Evolutionary conservation across 2,329 filamentous ascomycete genomes (phyloP).

Genomic region (Exutisphaerella laricina): DNA sequence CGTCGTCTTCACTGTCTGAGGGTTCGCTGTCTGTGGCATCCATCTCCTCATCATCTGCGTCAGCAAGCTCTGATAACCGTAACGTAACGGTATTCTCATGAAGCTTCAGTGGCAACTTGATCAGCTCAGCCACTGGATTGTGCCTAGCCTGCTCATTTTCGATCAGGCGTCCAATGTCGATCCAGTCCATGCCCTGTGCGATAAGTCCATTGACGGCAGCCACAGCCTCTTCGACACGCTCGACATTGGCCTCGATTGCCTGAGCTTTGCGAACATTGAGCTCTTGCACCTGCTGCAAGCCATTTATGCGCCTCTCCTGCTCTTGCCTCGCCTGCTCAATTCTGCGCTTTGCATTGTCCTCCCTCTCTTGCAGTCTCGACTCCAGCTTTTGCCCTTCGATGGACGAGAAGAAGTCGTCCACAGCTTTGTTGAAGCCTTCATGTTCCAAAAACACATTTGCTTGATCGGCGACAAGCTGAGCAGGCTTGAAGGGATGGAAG

Average conservation of each 20-base stretch:
- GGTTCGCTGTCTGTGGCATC: constrained; percentile 62
- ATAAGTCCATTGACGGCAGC: constrained; percentile 90
- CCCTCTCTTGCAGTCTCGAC: constrained; percentile 73
- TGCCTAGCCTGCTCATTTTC: constrained; percentile 74
- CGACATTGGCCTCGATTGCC: constrained; percentile 83
- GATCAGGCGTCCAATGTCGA: constrained; percentile 80
- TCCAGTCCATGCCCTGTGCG: constrained; percentile 94
- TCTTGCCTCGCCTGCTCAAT: constrained; percentile 78
- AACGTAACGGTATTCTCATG: constrained; percentile 86
- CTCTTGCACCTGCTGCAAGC: constrained; percentile 72
- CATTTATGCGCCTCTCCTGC: constrained; percentile 78
- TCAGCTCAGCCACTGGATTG: constrained; percentile 81
- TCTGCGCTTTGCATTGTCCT: constrained; percentile 74
- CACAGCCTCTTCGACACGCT: constrained; percentile 86
- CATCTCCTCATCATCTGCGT: constrained; percentile 54
- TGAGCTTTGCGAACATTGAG: constrained; percentile 82
- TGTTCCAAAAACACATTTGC: constrained; percentile 66
- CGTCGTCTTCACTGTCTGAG: constrained; percentile 56
- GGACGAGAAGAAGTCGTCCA: constrained; percentile 96
- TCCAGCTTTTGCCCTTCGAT: constrained; percentile 90
- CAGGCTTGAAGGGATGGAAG: constrained; percentile 86
- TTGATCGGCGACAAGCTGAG: constrained; percentile 66
- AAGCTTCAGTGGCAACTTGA: constrained; percentile 80
- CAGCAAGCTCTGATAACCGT: constrained; percentile 64
- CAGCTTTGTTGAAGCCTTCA: constrained; percentile 82